These are phyloP conservation scores for Grosmannia serpens DNA, from an alignment of 2,329 filamentous ascomycete genomes.

Conservation along the genomic window DNA sequence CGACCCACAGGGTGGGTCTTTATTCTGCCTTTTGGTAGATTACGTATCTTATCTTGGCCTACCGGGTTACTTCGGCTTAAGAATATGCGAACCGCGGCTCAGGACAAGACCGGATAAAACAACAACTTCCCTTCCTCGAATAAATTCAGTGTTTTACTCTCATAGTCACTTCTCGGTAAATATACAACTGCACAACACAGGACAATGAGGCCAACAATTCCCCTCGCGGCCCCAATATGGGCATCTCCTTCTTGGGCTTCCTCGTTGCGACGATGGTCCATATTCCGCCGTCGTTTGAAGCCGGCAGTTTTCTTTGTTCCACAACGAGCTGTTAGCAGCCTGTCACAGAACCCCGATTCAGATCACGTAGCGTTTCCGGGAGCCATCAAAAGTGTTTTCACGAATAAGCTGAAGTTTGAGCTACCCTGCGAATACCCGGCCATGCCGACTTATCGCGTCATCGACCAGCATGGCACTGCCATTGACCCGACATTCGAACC, in stretches of 20 bases:
- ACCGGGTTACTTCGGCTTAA: neutral
- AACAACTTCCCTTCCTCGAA: neutral
- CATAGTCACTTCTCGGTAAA: neutral
- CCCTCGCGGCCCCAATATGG: neutral
- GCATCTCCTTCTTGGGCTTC: neutral
- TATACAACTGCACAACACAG: neutral
- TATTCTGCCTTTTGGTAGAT: neutral
- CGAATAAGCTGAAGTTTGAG: constrained; percentile 65
- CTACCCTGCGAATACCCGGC: constrained; percentile 60
- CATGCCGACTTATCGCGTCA: constrained; percentile 82
- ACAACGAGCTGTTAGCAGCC: constrained; percentile 27
- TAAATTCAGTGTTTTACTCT: neutral
- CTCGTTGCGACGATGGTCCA: neutral
- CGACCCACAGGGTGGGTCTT: no score
- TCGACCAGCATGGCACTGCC: constrained; percentile 78
- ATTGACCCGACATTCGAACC: constrained; percentile 62
- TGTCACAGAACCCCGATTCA: constrained; percentile 45
- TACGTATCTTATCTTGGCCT: neutral
- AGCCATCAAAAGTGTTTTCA: constrained; percentile 92
- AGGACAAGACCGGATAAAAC: neutral
- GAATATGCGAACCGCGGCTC: neutral
- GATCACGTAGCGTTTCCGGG: constrained; percentile 68
- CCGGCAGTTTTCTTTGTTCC: neutral
- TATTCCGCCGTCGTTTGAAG: neutral
- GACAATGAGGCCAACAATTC: neutral